Conservation (phyloP, 345 rosid genomes). For the Pistacia vera region DNA sequence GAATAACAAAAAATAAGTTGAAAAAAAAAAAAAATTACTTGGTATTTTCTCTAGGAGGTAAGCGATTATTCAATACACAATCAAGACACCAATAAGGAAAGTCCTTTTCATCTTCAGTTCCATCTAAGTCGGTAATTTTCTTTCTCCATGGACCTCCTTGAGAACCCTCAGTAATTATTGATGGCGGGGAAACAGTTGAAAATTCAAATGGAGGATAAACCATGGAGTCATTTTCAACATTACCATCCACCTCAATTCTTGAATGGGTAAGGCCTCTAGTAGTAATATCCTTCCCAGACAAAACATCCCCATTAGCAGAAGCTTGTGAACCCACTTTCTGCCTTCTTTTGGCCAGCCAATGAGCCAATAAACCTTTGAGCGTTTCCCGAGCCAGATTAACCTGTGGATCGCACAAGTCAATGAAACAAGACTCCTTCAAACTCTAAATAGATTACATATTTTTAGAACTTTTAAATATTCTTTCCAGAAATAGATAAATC, state of each 20-base stretch:
- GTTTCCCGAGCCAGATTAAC: constrained; percentile 98
- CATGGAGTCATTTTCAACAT: constrained; percentile 69
- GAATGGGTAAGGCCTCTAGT: constrained; percentile 60
- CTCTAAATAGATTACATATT: background rate
- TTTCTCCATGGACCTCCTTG: constrained; percentile 99
- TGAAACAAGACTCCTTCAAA: background rate
- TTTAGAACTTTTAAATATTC: background rate
- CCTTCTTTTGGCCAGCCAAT: constrained; percentile 88
- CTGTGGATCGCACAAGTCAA: constrained; percentile 46
- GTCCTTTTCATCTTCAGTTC: constrained; percentile 95
- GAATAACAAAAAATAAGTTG: constrained; percentile 12
- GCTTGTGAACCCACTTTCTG: constrained; percentile 68
- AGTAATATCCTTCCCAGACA: constrained; percentile 64
- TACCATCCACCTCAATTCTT: constrained; percentile 68
- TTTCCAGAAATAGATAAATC: background rate
- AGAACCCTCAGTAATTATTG: constrained; percentile 93
- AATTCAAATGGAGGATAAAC: constrained; percentile 95
- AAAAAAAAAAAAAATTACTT: constrained; percentile 51
- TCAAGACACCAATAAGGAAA: constrained; percentile 97
- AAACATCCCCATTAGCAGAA: constrained; percentile 71
- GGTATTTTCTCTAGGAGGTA: constrained; percentile 89
- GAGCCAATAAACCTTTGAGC: constrained; percentile 87
- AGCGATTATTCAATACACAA: constrained; percentile 83
- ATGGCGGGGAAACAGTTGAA: constrained; percentile 81
- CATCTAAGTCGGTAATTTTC: constrained; percentile 82